phyloP scores from a whole-genome alignment of 805 yeast species.

The Zygotorulaspora sp. region DNA sequence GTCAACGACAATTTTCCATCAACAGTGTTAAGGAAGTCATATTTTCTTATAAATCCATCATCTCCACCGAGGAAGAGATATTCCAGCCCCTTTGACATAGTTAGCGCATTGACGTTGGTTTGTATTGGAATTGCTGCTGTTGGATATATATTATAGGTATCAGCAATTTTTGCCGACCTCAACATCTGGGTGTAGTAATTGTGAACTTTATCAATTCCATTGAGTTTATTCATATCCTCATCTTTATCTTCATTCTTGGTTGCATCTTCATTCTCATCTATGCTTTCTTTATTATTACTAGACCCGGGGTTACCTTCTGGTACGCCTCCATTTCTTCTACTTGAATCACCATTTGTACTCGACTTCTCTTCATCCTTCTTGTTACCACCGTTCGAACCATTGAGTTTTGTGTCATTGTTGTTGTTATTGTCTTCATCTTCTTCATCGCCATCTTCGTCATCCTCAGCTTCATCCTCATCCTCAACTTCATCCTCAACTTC shows the following conservation, averaged over 20 bases:
- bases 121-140: slow-evolving; percentile 84
- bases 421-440: slow-evolving; percentile 20
- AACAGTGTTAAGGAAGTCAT: slow-evolving; percentile 77
- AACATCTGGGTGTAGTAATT: slow-evolving; percentile 33
- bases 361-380: slow-evolving; percentile 30
- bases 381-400: slow-evolving; percentile 26
- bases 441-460: slow-evolving; percentile 15
- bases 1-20: slow-evolving; percentile 86
- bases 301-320: too few species aligned
- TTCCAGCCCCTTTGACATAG: slow-evolving; percentile 72
- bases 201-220: slow-evolving; percentile 27
- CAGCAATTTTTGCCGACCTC: slow-evolving; percentile 47
- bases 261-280: not conserved
- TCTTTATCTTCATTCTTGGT: slow-evolving; percentile 14
- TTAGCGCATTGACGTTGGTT: slow-evolving; percentile 69
- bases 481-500: slow-evolving; percentile 15
- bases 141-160: slow-evolving; percentile 69
- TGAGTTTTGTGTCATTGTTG: slow-evolving; percentile 7
- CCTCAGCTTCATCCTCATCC: slow-evolving; percentile 22
- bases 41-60: slow-evolving; percentile 89
- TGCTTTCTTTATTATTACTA: too few species aligned
- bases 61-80: slow-evolving; percentile 94
- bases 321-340: too few species aligned
- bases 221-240: slow-evolving; percentile 23
- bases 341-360: too few species aligned